These are phyloP conservation scores for Russula virescens DNA, from an alignment of 768 basidiomycete genomes.

Conservation along the genomic window DNA sequence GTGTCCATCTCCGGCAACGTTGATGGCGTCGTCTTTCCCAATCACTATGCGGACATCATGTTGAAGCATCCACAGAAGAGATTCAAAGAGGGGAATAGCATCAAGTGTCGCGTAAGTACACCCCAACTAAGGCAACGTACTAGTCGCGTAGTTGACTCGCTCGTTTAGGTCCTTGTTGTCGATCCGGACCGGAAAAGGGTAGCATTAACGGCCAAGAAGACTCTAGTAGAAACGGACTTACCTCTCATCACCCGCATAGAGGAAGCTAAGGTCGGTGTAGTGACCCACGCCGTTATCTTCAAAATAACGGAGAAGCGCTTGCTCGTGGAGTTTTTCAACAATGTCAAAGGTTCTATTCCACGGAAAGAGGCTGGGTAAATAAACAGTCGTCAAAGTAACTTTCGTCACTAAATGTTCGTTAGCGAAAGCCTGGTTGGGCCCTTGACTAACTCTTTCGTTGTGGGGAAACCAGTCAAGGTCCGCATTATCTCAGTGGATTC, in stretches of 20 bases:
- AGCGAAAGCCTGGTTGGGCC: constrained; percentile 64
- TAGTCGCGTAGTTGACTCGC: constrained; percentile 11
- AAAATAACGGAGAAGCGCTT: constrained; percentile 76
- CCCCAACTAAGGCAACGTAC: not conserved
- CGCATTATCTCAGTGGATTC: constrained; percentile 62
- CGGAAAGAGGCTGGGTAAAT: constrained; percentile 73
- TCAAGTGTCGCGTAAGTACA: constrained; percentile 76
- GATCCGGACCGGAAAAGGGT: constrained; percentile 79
- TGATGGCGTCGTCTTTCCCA: constrained; percentile 90
- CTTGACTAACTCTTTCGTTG: constrained; percentile 56
- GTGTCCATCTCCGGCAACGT: constrained; percentile 82
- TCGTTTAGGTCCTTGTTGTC: constrained; percentile 75
- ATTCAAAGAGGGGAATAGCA: constrained; percentile 74
- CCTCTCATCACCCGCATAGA: constrained; percentile 62
- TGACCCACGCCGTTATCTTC: constrained; percentile 80
- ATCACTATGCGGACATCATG: constrained; percentile 92
- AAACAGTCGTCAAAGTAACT: not conserved
- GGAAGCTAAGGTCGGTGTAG: constrained; percentile 60
- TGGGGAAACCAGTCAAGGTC: constrained; percentile 82
- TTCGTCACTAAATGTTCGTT: constrained; percentile 3
- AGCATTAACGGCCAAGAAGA: constrained; percentile 86
- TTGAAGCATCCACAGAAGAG: constrained; percentile 89
- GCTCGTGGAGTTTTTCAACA: constrained; percentile 88
- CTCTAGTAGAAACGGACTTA: constrained; percentile 72
- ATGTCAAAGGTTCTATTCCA: constrained; percentile 77